Evolutionary conservation across 2,329 filamentous ascomycete species (phyloP), one percentile per base, ranked within the genome.

Genomic region (Achaetomium macrosporum): DNA sequence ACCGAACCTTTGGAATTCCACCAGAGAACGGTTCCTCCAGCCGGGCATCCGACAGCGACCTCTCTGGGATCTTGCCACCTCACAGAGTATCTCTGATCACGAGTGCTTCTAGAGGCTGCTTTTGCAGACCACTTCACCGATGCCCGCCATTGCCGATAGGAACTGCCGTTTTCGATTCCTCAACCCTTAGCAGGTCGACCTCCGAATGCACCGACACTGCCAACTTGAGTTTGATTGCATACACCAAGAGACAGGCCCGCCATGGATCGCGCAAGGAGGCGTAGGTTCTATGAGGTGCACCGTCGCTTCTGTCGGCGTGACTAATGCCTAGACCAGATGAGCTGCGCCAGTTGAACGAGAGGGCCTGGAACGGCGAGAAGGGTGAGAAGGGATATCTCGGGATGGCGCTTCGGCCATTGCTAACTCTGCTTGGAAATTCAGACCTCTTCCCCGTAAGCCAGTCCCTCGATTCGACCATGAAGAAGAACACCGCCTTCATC

Each of bases 401-500:
- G 10, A 37, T 37, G 16, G 20, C 51, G 42, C 25, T 37, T 41
- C 47, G 37, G 41, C 36, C 17, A 39, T 36, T 42, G 46, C 53
- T 56, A 39, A 52, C 25, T 42, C 31, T 17, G 6, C 30, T 31
- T 8, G 15, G 30, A 47, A 39, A 25, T 25, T 62, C 61, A 95
- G 90, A 88, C 75, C 74, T 95, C 57, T 90, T 95, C 65, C 72
- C 82, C 50, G 84, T 93, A 62, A 84, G 82, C 69, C 80, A 81
- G 66, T 87, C 88, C 30, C 85, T 97, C 65, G 92, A 97, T 71
- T 96, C 92, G 48, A 93, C 91, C 47, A 78, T 97, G 69, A 96
- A 96, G 75, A 97, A 96, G 76, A 97, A 97, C 65, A 97, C 92
- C 4, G 90, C 91, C 60, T 96, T 97, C 70, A 97, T 97, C 67